Conservation (phyloP, 2,329 filamentous ascomycete species). For the Monilinia vaccinii-corymbosi region DNA sequence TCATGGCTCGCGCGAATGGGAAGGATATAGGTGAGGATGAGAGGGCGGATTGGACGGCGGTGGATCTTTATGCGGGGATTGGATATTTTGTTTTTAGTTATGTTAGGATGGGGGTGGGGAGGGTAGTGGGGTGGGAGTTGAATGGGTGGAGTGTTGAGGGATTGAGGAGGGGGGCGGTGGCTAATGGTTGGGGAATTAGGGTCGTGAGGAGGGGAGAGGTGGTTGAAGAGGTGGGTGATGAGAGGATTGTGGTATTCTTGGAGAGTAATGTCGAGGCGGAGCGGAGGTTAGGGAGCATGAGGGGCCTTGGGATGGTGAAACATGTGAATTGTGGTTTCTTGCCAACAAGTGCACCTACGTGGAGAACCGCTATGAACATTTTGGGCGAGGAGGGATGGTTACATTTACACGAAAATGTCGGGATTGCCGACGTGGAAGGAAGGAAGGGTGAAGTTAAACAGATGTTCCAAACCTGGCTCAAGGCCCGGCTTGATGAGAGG, state of each 20-base stretch:
- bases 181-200: slow-evolving; percentile 56
- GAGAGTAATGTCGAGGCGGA: slow-evolving; percentile 52
- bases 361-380: slow-evolving; percentile 43
- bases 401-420: slow-evolving; percentile 60
- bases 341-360: slow-evolving; percentile 46
- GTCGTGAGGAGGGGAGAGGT: slow-evolving; percentile 39
- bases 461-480: slow-evolving; percentile 15
- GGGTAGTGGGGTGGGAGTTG: slow-evolving; percentile 80
- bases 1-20: background rate
- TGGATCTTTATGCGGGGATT: slow-evolving; percentile 87
- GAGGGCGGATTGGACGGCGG: slow-evolving; percentile 32
- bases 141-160: slow-evolving; percentile 86
- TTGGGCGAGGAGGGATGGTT: slow-evolving; percentile 42
- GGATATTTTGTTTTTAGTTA: slow-evolving; percentile 92
- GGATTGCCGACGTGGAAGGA: slow-evolving; percentile 40
- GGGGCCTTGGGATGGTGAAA: slow-evolving; percentile 29
- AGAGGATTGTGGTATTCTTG: slow-evolving; percentile 56
- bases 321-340: slow-evolving; percentile 58
- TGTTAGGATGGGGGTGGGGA: slow-evolving; percentile 53
- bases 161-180: slow-evolving; percentile 61
- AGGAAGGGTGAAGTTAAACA: slow-evolving; percentile 21
- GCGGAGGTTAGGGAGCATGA: slow-evolving; percentile 22
- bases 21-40: slow-evolving; percentile 6
- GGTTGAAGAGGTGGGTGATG: slow-evolving; percentile 31
- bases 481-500: slow-evolving; percentile 6